Evolutionary conservation across 192 early-diverging fungal species (phyloP), one percentile per base, ranked within the genome.

Genomic region (Backusella sp.): DNA sequence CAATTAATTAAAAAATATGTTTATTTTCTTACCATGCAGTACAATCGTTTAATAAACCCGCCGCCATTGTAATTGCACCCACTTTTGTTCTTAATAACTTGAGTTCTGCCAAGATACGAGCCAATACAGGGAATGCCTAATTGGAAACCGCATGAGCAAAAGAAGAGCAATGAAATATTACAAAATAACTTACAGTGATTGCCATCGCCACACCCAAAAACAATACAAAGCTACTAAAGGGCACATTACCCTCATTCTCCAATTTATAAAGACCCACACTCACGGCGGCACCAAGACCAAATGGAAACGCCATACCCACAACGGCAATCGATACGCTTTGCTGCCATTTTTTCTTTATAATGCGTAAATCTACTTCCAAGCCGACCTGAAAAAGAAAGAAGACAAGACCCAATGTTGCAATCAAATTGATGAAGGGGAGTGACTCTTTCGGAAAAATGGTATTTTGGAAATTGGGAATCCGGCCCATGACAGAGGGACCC

Each of bases 151-250:
- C 5, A 52, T 52, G 49, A 52, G 49, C 7, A n/a, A 17, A n/a
- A 52, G n/a, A n/a, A 21, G 8, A 9, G 19, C 1, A 23, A 21
- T 17, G 36, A 11, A 37, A 9, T 37, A 9, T 0, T 37, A 37
- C 4, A 32, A 32, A 3, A 32, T 46, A 59, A 72, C 82, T 76
- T 84, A 87, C 86, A 0, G 96, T 98, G 73, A 98, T 95, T 34
- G 92, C 84, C 92, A 97, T 96, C 52, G 94, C 94, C 6, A 98
- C 96, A 49, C 96, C 95, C 23, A 88, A 84, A 82, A 96, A 98
- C 68, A 96, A 89, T 21, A 98, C 66, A 77, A 96, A 97, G 32
- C 85, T 91, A n/a, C 81, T 76, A 79, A 94, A 96, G 1, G 82
- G 70, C 9, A 81, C 83, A 36, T 80, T 73, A 3, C 69, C 41